Evolutionary conservation across 345 rosid genomes (phyloP), one percentile per base, ranked within the genome.

Genomic region (Citrus maxima): DNA sequence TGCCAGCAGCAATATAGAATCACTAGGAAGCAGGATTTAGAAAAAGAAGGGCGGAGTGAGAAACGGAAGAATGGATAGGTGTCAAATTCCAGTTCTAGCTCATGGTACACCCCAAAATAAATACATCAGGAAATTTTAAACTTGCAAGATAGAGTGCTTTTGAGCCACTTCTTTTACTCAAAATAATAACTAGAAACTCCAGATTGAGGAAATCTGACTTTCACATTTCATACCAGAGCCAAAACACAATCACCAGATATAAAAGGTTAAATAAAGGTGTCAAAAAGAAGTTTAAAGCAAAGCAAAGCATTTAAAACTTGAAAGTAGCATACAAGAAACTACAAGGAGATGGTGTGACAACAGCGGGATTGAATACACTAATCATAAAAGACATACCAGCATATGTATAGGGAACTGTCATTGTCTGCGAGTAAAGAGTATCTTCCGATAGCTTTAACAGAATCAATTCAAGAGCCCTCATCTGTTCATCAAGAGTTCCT

Each of bases 401-500:
- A 86, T 97, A 94, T 54, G 99, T 89, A 86, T 91, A 92, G 74
- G 99, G 98, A 65, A 91, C 83, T 81, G 92, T 90, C 82, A 88
- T 87, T 77, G 87, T 88, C 89, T 93, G 98, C 32, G 93, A 70
- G 79, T 97, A 97, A 78, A 92, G 96, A 80, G 94, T 82, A 40
- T 97, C 99, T 78, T 97, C 99, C 8, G 86, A 80, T 79, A 97
- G 87, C 89, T 97, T 97, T 28, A 93, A 85, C 69, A 97, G 85
- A 81, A 97, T 92, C 87, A 97, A 79, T 77, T 97, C 98, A 62
- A 90, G 85, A 70, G 99, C 99, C 51, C 87, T 90, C 91, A 93
- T 88, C 87, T 94, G 98, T 88, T 94, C 96, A 77, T 94, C 97
- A 69, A 94, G 82, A 77, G 91, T 89, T 59, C 99, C 99, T 27